Evolutionary conservation across 306 rosid genomes (phyloP).

Genomic region (Purshia tridentata): DNA sequence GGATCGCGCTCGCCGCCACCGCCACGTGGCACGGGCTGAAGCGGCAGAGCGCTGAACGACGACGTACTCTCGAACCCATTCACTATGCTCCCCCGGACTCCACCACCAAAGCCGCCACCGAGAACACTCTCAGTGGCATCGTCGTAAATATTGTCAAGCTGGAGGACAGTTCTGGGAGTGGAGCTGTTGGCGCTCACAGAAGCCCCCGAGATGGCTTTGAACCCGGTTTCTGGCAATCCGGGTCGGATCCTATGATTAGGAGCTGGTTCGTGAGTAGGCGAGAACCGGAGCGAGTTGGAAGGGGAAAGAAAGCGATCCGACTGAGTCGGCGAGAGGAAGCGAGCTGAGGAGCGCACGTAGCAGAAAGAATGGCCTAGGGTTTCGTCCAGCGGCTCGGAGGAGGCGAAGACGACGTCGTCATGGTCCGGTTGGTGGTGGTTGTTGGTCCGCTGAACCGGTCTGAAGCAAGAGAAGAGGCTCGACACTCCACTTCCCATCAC

Average conservation of each 20-base stretch:
- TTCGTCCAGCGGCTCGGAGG: constrained; percentile 72
- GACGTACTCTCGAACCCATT: constrained; percentile 88
- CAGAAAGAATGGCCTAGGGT: constrained; percentile 98
- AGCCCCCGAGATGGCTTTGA: constrained; percentile 91
- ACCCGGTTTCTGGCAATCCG: constrained; percentile 63
- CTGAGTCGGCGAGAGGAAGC: constrained; percentile 73
- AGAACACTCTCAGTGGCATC: constrained; percentile 43
- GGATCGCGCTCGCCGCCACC: constrained; percentile 56
- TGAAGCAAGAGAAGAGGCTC: constrained; percentile 62
- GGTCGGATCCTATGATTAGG: constrained; percentile 37
- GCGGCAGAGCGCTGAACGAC: constrained; percentile 77
- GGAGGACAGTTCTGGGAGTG: constrained; percentile 73
- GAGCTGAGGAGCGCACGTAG: constrained; percentile 81
- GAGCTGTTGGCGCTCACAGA: constrained; percentile 91
- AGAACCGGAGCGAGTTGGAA: constrained; percentile 78
- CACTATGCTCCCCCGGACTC: constrained; percentile 48
- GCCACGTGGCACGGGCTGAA: constrained; percentile 72
- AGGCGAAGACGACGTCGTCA: constrained; percentile 49
- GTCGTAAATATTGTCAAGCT: constrained; percentile 49
- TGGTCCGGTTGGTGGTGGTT: constrained; percentile 23
- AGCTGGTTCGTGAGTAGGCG: constrained; percentile 57
- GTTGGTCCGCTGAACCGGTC: constrained; percentile 48
- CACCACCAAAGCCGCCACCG: constrained; percentile 42
- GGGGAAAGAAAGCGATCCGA: constrained; percentile 91
- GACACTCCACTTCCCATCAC: constrained; percentile 94